Evolutionary conservation across 2,329 filamentous ascomycete genomes (phyloP).

Genomic region (Ceratocystis lukuohia): DNA sequence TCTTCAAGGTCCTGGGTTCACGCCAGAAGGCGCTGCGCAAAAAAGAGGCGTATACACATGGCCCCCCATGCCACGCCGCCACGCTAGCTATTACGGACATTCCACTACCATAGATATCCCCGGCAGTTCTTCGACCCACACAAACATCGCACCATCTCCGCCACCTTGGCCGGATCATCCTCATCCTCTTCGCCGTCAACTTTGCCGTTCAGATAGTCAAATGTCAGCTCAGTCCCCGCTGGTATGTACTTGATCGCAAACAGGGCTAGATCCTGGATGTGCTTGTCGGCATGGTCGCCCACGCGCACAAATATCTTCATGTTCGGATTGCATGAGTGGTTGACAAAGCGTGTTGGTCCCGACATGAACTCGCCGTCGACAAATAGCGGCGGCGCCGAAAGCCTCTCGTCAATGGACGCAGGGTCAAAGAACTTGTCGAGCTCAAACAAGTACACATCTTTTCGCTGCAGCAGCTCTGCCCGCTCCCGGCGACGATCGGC

Average conservation of each 20-base stretch:
- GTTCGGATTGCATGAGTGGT: slow-evolving; percentile 70
- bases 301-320: slow-evolving; percentile 67
- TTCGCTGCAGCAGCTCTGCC: slow-evolving; percentile 44
- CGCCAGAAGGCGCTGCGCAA: background rate
- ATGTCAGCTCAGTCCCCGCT: slow-evolving; percentile 57
- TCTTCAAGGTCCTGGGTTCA: too few species aligned
- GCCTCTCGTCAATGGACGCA: slow-evolving; percentile 40
- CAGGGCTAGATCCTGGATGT: slow-evolving; percentile 62
- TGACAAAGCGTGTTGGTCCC: slow-evolving; percentile 68
- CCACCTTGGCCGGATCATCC: slow-evolving; percentile 29
- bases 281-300: slow-evolving; percentile 60
- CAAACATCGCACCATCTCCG: slow-evolving; percentile 44
- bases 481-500: slow-evolving; percentile 49
- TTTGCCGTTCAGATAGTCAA: slow-evolving; percentile 62
- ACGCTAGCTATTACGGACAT: background rate
- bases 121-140: slow-evolving; percentile 56
- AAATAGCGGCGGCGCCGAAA: slow-evolving; percentile 44
- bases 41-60: background rate
- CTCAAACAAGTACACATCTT: slow-evolving; percentile 66
- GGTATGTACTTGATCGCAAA: slow-evolving; percentile 57
- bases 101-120: slow-evolving; percentile 49
- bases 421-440: slow-evolving; percentile 65
- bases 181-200: slow-evolving; percentile 36
- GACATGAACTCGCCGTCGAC: slow-evolving; percentile 64
- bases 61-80: background rate